These are phyloP conservation scores for Calophaca sinica DNA, from an alignment of 306 rosid species.

Conservation along the genomic window DNA sequence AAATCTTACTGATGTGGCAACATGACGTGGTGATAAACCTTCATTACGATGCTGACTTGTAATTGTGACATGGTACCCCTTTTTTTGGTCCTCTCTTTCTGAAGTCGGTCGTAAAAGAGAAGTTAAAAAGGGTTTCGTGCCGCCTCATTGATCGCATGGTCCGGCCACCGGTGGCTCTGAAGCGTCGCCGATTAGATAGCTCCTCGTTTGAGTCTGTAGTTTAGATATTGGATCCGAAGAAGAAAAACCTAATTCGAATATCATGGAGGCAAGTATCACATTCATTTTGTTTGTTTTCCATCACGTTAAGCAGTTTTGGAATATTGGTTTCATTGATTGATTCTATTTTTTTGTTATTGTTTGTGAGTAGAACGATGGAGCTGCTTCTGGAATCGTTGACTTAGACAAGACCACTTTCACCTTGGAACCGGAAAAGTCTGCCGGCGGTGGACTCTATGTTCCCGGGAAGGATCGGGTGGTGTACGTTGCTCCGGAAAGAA, in stretches of 20 bases:
- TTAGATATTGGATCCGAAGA: too few relatives aligned
- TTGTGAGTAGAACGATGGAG: conserved; percentile 55
- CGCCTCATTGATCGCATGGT: too few relatives aligned
- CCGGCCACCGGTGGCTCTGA: too few relatives aligned
- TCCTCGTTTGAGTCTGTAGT: too few relatives aligned
- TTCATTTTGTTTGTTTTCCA: neutral
- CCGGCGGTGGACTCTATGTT: conserved; percentile 68
- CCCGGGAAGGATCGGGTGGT: conserved; percentile 83
- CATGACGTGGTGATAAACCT: too few relatives aligned
- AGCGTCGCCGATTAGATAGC: too few relatives aligned
- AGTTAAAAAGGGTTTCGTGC: too few relatives aligned
- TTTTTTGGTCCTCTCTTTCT: too few relatives aligned
- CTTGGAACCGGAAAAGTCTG: conserved; percentile 69
- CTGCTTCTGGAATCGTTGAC: conserved; percentile 57
- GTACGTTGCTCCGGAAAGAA: conserved; percentile 72
- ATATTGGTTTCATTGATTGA: neutral
- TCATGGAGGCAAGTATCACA: conserved; percentile 50
- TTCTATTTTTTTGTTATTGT: conserved; percentile 26
- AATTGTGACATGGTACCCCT: too few relatives aligned
- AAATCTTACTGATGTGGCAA: too few relatives aligned
- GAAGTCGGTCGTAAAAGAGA: too few relatives aligned
- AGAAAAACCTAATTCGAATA: neutral
- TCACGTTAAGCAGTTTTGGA: conserved; percentile 1
- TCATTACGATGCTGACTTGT: too few relatives aligned
- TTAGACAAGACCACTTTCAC: conserved; percentile 60